These are phyloP conservation scores for Loxodes magnus DNA, from an alignment of 73 alveolate genomes.

Conservation along the genomic window DNA sequence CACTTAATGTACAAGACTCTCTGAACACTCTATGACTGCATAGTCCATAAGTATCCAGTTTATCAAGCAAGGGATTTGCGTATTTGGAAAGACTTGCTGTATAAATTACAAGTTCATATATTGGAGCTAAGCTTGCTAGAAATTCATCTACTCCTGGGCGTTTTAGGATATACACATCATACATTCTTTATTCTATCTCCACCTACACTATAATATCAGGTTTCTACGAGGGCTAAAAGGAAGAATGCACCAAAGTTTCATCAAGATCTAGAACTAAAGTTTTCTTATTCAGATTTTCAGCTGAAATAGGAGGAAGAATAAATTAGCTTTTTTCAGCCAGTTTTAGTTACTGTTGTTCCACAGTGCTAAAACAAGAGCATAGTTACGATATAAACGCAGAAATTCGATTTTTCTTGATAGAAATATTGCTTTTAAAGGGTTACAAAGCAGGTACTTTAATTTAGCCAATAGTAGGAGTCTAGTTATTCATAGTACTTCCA, in stretches of 20 bases:
- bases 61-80: slow-evolving; percentile 45
- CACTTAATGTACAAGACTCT: slow-evolving; percentile 26
- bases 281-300: slow-evolving; percentile 13
- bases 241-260: slow-evolving; percentile 52
- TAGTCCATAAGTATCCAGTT: slow-evolving; percentile 24
- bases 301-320: too few species aligned
- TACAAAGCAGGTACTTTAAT: too few species aligned
- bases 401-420: too few species aligned
- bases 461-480: too few species aligned
- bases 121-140: slow-evolving; percentile 31
- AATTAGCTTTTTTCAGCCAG: too few species aligned
- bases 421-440: too few species aligned
- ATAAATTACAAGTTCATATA: slow-evolving; percentile 36
- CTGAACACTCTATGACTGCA: slow-evolving; percentile 23
- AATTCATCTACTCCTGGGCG: slow-evolving; percentile 76
- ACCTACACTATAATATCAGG: background rate
- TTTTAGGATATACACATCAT: slow-evolving; percentile 49
- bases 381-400: too few species aligned
- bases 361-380: too few species aligned
- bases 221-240: slow-evolving; percentile 5
- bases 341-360: too few species aligned
- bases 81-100: slow-evolving; percentile 42
- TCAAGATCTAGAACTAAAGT: slow-evolving; percentile 44
- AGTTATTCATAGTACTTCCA: too few species aligned
- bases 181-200: background rate